Conservation (phyloP, 2,329 filamentous ascomycete genomes). For the Apiospora koreana region DNA sequence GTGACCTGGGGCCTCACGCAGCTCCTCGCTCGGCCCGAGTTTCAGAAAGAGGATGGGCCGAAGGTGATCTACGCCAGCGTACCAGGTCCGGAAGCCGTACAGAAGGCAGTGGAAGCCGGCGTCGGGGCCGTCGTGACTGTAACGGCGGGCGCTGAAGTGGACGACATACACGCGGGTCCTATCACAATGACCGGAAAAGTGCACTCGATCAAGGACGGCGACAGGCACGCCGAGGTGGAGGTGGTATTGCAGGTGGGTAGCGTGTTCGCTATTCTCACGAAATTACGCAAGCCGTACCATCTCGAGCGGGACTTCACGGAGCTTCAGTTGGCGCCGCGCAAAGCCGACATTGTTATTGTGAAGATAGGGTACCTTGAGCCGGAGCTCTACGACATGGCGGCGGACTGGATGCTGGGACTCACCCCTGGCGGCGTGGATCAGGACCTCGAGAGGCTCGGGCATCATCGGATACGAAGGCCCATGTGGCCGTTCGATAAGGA, state of each 20-base stretch:
- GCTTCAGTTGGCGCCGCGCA: slow-evolving; percentile 45
- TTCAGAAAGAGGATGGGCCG: slow-evolving; percentile 37
- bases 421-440: slow-evolving; percentile 57
- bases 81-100: slow-evolving; percentile 46
- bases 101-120: slow-evolving; percentile 43
- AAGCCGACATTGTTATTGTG: slow-evolving; percentile 52
- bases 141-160: slow-evolving; percentile 51
- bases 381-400: slow-evolving; percentile 54
- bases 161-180: slow-evolving; percentile 48
- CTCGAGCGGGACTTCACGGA: slow-evolving; percentile 52
- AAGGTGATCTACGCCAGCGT: slow-evolving; percentile 55
- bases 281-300: slow-evolving; percentile 43
- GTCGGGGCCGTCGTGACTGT: slow-evolving; percentile 50
- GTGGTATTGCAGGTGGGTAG: slow-evolving; percentile 51
- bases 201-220: slow-evolving; percentile 51
- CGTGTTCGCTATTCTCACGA: slow-evolving; percentile 52
- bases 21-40: slow-evolving; percentile 46
- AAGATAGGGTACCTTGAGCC: slow-evolving; percentile 60
- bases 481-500: slow-evolving; percentile 47
- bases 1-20: slow-evolving; percentile 52
- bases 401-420: slow-evolving; percentile 54
- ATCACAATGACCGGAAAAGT: slow-evolving; percentile 46
- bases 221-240: slow-evolving; percentile 47
- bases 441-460: slow-evolving; percentile 48
- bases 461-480: slow-evolving; percentile 47